Evolutionary conservation across 116 monocot species (phyloP).

Genomic region (Posidonia oceanica): DNA sequence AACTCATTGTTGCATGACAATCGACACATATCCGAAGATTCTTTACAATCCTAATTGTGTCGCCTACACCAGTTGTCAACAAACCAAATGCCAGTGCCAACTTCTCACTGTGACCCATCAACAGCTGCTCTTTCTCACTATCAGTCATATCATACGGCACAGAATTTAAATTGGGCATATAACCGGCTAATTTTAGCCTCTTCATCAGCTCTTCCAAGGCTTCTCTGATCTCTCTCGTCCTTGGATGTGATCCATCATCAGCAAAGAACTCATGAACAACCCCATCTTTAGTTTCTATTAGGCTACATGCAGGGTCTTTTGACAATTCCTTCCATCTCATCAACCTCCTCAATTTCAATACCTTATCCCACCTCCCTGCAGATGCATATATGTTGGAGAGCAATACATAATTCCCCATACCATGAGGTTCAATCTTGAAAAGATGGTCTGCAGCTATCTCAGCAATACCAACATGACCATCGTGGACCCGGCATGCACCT

Average conservation of each 20-base stretch:
- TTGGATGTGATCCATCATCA: conserved; percentile 31
- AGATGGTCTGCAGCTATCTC: conserved; percentile 35
- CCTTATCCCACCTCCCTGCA: conserved; percentile 56
- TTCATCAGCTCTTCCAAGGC: conserved; percentile 29
- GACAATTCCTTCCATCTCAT: conserved; percentile 44
- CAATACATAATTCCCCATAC: conserved; percentile 45
- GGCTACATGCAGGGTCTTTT: conserved; percentile 53
- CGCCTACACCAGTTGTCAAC: conserved; percentile 23
- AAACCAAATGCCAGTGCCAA: conserved; percentile 58
- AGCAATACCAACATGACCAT: conserved; percentile 29
- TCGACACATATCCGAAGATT: conserved; percentile 63
- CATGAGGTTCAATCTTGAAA: conserved; percentile 45
- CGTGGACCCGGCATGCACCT: conserved; percentile 56
- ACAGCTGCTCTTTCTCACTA: conserved; percentile 42
- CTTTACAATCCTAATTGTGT: conserved; percentile 45
- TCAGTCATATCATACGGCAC: conserved; percentile 45
- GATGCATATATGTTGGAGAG: conserved; percentile 56
- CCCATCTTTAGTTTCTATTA: conserved; percentile 51
- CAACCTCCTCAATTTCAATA: conserved; percentile 44
- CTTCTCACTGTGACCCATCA: conserved; percentile 74
- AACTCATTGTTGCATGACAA: conserved; percentile 51
- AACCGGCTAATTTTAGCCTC: conserved; percentile 43
- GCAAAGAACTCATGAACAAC: conserved; percentile 59
- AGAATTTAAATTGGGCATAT: conserved; percentile 32
- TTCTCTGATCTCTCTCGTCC: conserved; percentile 38